A percentile compares a stretch with the other conserved stretches of the same genome.
phyloP scores from a whole-genome alignment of 2,329 filamentous ascomycete genomes.

The Diaporthe sp. region DNA sequence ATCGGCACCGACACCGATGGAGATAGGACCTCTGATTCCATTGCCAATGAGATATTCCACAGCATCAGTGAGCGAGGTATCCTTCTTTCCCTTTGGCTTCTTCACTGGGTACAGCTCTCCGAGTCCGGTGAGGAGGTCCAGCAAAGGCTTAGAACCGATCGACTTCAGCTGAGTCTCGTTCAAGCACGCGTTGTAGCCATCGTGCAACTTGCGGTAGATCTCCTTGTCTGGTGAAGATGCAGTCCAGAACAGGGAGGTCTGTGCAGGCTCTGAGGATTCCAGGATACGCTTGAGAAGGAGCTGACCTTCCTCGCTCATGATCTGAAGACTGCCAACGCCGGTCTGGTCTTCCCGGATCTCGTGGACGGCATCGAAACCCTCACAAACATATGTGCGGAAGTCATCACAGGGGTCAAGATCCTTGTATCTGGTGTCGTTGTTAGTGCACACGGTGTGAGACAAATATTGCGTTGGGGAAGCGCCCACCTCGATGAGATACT shows the following conservation, averaged over 20 bases:
- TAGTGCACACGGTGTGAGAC: background rate
- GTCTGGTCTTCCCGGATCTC: slow-evolving; percentile 76
- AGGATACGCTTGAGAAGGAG: slow-evolving; percentile 73
- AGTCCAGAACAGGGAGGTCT: slow-evolving; percentile 49
- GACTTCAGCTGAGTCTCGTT: slow-evolving; percentile 70
- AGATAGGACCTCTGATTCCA: slow-evolving; percentile 57
- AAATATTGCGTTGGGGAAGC: background rate
- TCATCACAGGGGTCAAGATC: slow-evolving; percentile 77
- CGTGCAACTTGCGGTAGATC: slow-evolving; percentile 77
- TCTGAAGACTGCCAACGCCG: slow-evolving; percentile 70
- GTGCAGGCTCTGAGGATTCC: slow-evolving; percentile 67
- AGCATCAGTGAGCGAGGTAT: slow-evolving; percentile 51
- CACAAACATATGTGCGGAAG: slow-evolving; percentile 71
- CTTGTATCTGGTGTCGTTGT: slow-evolving; percentile 56
- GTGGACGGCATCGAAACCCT: slow-evolving; percentile 74
- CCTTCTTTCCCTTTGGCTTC: slow-evolving; percentile 18
- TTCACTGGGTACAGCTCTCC: slow-evolving; percentile 49
- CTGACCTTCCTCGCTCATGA: slow-evolving; percentile 73
- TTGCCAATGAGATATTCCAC: slow-evolving; percentile 56
- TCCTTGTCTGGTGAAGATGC: slow-evolving; percentile 64
- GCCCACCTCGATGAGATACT: slow-evolving; percentile 40
- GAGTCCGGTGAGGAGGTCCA: slow-evolving; percentile 67
- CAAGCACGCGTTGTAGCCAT: slow-evolving; percentile 75
- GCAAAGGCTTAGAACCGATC: slow-evolving; percentile 68
- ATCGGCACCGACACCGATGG: slow-evolving; percentile 56